Conservation (phyloP, 2,329 filamentous ascomycete genomes). For the Chaetomium sp. region DNA sequence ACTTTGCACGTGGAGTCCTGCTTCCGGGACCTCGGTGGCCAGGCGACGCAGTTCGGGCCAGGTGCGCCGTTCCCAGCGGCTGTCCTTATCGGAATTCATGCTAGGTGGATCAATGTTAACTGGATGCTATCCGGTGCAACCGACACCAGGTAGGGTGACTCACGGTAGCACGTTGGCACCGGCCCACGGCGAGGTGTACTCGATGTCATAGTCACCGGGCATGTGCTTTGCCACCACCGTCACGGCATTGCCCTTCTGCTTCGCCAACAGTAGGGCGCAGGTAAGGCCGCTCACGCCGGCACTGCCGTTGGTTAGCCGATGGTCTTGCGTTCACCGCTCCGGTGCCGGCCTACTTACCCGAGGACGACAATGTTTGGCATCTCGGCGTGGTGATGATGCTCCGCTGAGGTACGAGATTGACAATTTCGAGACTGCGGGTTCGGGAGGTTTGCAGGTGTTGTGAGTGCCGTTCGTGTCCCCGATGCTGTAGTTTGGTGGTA, state of each 20-base stretch:
- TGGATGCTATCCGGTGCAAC: too few relatives aligned
- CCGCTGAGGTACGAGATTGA: not conserved
- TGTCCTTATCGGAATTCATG: conserved; percentile 48
- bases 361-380: conserved; percentile 45
- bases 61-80: conserved; percentile 63
- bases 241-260: conserved; percentile 46
- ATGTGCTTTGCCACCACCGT: conserved; percentile 71
- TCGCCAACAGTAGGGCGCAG: conserved; percentile 52
- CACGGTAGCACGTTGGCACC: conserved; percentile 79
- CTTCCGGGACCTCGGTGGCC: conserved; percentile 68
- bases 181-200: conserved; percentile 89
- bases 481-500: not conserved
- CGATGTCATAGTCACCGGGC: conserved; percentile 89
- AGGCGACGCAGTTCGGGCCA: conserved; percentile 65
- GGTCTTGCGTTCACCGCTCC: not conserved
- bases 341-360: conserved; percentile 38
- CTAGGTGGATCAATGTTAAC: conserved; percentile 37
- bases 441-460: not conserved
- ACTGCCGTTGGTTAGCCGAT: conserved; percentile 32
- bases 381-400: conserved; percentile 14
- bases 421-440: not conserved
- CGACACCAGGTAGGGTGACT: conserved; percentile 39
- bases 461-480: not conserved
- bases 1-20: conserved; percentile 80
- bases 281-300: conserved; percentile 57